phyloP scores from a whole-genome alignment of 2,329 filamentous ascomycete genomes.

The Chrysosporium keratinophilum region DNA sequence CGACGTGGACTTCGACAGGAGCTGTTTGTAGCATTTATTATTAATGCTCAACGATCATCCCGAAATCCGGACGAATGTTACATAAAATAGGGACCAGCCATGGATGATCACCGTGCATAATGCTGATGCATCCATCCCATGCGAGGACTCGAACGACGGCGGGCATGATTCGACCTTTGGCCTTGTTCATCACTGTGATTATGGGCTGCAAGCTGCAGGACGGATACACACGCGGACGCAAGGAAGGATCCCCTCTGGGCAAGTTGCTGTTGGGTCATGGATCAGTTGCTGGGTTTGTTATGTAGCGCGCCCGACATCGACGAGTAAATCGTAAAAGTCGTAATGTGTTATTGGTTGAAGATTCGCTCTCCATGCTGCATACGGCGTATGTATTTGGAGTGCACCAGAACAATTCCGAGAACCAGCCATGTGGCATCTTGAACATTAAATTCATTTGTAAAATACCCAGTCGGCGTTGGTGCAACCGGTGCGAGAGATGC shows the following conservation, averaged over 20 bases:
- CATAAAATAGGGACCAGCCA: background rate
- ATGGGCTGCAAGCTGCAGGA: background rate
- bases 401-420: background rate
- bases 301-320: background rate
- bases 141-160: background rate
- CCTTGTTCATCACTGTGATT: background rate
- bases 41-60: background rate
- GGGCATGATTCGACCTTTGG: background rate
- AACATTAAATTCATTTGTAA: background rate
- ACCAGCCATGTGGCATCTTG: background rate
- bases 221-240: background rate
- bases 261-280: background rate
- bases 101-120: constrained; percentile 1
- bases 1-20: background rate
- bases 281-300: background rate
- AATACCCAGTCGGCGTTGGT: too few relatives aligned
- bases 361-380: background rate
- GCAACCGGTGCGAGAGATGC: too few relatives aligned
- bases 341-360: background rate
- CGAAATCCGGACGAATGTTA: constrained; percentile 1
- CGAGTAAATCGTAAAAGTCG: background rate
- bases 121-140: background rate
- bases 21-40: background rate
- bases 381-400: background rate
- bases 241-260: background rate